Base-by-base conservation (phyloP, 306 rosid species). In the Pachyrhizus erosus region DNA sequence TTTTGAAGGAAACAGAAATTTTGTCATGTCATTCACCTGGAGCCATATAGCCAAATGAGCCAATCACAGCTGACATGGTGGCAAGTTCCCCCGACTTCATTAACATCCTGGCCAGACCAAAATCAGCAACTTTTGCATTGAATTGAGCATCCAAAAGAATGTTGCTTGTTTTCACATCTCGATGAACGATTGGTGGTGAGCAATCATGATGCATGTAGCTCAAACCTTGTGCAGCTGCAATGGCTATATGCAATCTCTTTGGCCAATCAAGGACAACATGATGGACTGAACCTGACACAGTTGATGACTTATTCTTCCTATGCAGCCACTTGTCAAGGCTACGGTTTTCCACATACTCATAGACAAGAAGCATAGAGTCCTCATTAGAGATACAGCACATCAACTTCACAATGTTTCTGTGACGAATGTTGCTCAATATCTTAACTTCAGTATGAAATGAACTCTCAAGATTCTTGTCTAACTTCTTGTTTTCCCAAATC, bases 21-120 rank as follows among this genome's bases (percentile, higher is more conserved):
- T 9, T 21, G 66, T 46, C 12, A 76, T 33, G 73, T 8, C 14
- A 17, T 46, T 87, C 64, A 96, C 98, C 98, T 84, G 99, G 99
- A 77, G 99, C 99, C 76, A 96, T 86, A 86, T 96, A 96, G 82
- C 99, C 99, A 33, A 96, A 78, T 20, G 99, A 89, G 18, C 99
- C 99, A n/a, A 87, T 92, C 11, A 93, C 91, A 29, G 88, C 55
- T 10, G 99, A 96, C 93, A 91, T 81, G 5, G 92, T 90, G n/a
- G 91, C 90, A 39, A 87, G 82, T 79, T 96, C 93, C 65, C 92
- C 98, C 17, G 94, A 90, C 61, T 81, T 91, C 69, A 86, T 76
- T 84, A 93, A 77, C 79, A 91, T 76, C 90, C 78, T 93, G 15
- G 96, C 98, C 4, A 96, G 80, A 26, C 99, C 99, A 68, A 96